Evolutionary conservation across 169 alveolate species (phyloP), one percentile per base, ranked within the genome.

Genomic region (Haemoproteus tartakovskyi): DNA sequence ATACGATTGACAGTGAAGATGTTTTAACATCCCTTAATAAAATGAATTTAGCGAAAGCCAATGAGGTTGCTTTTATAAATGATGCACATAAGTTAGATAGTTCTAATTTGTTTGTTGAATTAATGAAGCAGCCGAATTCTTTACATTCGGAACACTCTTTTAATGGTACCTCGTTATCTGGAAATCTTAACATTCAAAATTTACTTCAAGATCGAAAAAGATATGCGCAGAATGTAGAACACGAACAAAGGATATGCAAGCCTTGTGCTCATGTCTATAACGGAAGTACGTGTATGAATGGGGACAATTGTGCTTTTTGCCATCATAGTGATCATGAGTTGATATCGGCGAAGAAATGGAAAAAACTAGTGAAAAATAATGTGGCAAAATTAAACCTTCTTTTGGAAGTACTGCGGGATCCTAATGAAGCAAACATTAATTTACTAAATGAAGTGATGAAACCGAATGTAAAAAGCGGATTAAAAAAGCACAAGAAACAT

Each of bases 231-330:
- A 30, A 67, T 67, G 40, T 67, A 48, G 82, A 67, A 29, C 82
- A 67, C 43, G 82, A 67, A 67, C 82, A 67, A 36, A 52, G 82
- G 56, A 52, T 47, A 47, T 67, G 82, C 26, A 67, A 67, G 29
- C 82, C 82, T 12, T 67, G 82, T 67, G 82, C 82, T 26, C 82
- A 67, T 26, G 82, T 67, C 5, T 67, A 67, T 59, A 67, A 67
- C 56, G 82, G 82, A 22, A 67, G 37, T 56, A 67, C 52, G 43
- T 67, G 82, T 27, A 46, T 67, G 61, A 67, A 67, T 59, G 82
- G 82, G 18, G 82, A 67, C 56, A 70, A 67, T 14, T 67, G 82
- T 9, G 33, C 60, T 3, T 67, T 67, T 67, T 67, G 82, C 27
- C 82, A 67, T 9, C 82, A 67, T 33, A 67, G 74, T 21, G 82